Percentiles rank a stretch among this genome's conserved stretches.
Evolutionary conservation across 768 basidiomycete genomes (phyloP).

Genomic region (Paxillus rubicundulus): DNA sequence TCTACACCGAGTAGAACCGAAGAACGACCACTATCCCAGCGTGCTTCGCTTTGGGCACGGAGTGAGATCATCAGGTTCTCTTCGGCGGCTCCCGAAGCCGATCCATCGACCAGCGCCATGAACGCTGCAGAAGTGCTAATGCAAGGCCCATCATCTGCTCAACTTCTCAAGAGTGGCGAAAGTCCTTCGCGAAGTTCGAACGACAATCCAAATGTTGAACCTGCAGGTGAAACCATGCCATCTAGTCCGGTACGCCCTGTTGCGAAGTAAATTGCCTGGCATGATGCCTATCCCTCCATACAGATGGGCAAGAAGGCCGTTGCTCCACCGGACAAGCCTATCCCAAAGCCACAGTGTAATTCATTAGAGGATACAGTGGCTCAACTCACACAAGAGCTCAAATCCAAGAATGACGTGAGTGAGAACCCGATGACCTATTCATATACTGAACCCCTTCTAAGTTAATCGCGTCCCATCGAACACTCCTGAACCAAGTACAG

Average conservation of each 20-base stretch:
- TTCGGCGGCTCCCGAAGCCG: conserved; percentile 16
- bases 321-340: background rate
- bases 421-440: background rate
- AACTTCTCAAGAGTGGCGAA: background rate
- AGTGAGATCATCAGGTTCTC: conserved; percentile 29
- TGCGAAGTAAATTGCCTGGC: background rate
- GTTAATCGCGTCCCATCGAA: conserved; percentile 54
- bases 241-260: conserved; percentile 14
- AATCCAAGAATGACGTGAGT: conserved; percentile 39
- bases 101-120: background rate
- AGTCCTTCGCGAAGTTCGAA: background rate
- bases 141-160: conserved; percentile 3
- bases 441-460: conserved; percentile 19
- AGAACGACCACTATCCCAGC: conserved; percentile 6
- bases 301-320: conserved; percentile 6
- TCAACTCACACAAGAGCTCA: conserved; percentile 45
- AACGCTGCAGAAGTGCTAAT: background rate
- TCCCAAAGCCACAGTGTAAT: background rate
- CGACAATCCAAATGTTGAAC: background rate
- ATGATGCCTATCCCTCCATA: conserved; percentile 9
- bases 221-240: conserved; percentile 5
- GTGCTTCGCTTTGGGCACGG: conserved; percentile 17
- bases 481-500: conserved; percentile 51
- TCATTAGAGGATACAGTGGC: conserved; percentile 29
- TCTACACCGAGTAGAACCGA: conserved; percentile 1